Base-by-base conservation (phyloP, 768 basidiomycete genomes). In the Tricholoma bakamatsutake region DNA sequence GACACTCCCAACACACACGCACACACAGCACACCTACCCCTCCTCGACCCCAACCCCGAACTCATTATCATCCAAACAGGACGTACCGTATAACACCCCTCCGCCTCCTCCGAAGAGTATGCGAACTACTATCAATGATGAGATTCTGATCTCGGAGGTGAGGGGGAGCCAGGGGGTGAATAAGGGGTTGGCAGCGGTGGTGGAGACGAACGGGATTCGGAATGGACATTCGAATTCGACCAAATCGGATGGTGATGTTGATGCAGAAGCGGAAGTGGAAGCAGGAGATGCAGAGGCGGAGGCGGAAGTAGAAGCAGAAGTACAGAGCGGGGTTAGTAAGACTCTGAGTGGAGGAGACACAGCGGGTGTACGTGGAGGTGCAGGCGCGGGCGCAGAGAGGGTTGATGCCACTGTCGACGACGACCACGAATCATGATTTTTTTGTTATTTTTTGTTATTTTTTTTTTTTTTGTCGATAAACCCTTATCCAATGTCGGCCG, bases 261-360 rank as follows among this genome's bases (percentile, higher is more conserved):
- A 76, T 53, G 77, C 64, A 1, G 63, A 63, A 15, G 65, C 56
- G 0, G 66, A 66, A 10, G 63, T 60, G 1, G 77, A 78, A 11
- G 72, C 58, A 8, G 34, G 8, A 4, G 76, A 76, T 24, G 74
- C 61, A 53, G 76, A 76, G 12, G 69, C 65, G 8, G 74, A 71
- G 34, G 63, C 63, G 4, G 72, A 66, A 43, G 63, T 60, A 30
- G 62, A 62, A 73, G 66, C 46, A 6, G 39, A 18, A 18, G 6
- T 2, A 5, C 17, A 40, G 7, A 11, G 35, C 12, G 40, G 7
- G 18, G 40, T 42, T 4, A 7, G 7, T 18, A 7, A 9, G 8
- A 24, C 21, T 24, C 21, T 1, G 21, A 24, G 3, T 42, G n/a
- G n/a, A 8, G 9, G n/a, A 8, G 17, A 31, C 6, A 31, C 31